phyloP scores from a whole-genome alignment of 768 basidiomycete genomes.

The Trametes maxima region DNA sequence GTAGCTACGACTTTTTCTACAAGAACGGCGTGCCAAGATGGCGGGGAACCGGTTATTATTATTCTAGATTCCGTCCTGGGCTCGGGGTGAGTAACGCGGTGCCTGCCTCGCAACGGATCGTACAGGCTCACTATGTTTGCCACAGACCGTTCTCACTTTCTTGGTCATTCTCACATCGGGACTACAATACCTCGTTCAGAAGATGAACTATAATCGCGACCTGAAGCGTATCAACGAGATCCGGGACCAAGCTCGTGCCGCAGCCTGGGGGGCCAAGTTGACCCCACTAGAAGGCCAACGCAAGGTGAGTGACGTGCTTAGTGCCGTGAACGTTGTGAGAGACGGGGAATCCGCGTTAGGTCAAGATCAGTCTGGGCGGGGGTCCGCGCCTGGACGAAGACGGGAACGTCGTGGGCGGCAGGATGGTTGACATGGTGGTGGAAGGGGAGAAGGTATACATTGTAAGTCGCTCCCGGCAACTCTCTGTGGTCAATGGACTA shows the following conservation, averaged over 20 bases:
- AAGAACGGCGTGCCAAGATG: constrained; percentile 97
- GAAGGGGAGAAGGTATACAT: constrained; percentile 73
- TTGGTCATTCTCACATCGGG: constrained; percentile 74
- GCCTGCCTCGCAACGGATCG: background rate
- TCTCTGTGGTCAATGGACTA: background rate
- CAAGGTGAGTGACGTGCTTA: constrained; percentile 51
- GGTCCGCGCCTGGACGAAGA: constrained; percentile 54
- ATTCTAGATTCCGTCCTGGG: constrained; percentile 94
- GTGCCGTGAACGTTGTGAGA: background rate
- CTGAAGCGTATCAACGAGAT: constrained; percentile 66
- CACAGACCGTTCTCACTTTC: constrained; percentile 75
- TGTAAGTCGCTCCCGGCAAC: constrained; percentile 46
- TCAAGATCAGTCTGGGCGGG: constrained; percentile 71
- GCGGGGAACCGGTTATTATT: constrained; percentile 97
- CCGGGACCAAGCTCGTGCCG: constrained; percentile 59
- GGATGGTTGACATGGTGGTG: constrained; percentile 79
- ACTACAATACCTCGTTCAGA: constrained; percentile 81
- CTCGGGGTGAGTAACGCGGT: constrained; percentile 61
- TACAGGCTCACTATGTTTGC: constrained; percentile 6
- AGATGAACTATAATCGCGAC: constrained; percentile 76
- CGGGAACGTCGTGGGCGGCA: constrained; percentile 50
- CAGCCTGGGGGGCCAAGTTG: constrained; percentile 85
- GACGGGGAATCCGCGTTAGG: constrained; percentile 41
- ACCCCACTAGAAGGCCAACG: constrained; percentile 60
- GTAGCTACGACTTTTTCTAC: constrained; percentile 92